phyloP scores from a whole-genome alignment of 352 stramenopile species.

The Plasmopara halstedii region DNA sequence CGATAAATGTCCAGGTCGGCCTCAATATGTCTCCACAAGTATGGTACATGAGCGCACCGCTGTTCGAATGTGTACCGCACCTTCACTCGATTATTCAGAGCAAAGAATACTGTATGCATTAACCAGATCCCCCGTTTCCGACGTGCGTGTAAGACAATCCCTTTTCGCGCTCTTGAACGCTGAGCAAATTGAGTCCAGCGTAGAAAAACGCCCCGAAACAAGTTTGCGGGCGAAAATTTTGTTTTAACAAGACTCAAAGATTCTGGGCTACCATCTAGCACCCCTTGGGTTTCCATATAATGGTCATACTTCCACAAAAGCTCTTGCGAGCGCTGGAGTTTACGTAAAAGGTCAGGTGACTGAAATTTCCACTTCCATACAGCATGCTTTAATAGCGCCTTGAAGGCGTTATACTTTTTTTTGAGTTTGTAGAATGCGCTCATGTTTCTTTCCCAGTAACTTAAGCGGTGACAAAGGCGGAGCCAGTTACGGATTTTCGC shows the following conservation, averaged over 20 bases:
- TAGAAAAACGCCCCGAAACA: constrained; percentile 38
- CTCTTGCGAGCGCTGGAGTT: constrained; percentile 26
- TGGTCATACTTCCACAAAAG: constrained; percentile 37
- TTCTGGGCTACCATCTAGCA: constrained; percentile 27
- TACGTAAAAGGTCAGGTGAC: constrained; percentile 24
- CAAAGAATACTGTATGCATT: constrained; percentile 33
- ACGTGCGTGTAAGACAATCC: constrained; percentile 16
- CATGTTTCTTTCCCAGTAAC: constrained; percentile 45
- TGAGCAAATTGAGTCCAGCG: constrained; percentile 57
- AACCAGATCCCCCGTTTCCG: constrained; percentile 30
- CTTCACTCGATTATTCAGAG: constrained; percentile 35
- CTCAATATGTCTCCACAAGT: constrained; percentile 32
- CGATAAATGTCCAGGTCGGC: constrained; percentile 43
- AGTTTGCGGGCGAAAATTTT: constrained; percentile 38
- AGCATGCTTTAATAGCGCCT: constrained; percentile 31
- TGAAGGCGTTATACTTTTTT: constrained; percentile 36
- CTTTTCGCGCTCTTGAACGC: constrained; percentile 15
- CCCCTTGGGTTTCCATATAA: constrained; percentile 17
- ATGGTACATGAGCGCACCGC: constrained; percentile 18
- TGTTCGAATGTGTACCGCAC: constrained; percentile 32
- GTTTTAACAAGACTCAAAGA: constrained; percentile 28
- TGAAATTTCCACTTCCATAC: constrained; percentile 52
- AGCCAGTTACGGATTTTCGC: constrained; percentile 56
- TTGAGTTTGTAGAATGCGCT: constrained; percentile 28
- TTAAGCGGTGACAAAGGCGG: constrained; percentile 42